phyloP scores from a whole-genome alignment of 2,329 filamentous ascomycete genomes.

The Paracamarosporium sp. region DNA sequence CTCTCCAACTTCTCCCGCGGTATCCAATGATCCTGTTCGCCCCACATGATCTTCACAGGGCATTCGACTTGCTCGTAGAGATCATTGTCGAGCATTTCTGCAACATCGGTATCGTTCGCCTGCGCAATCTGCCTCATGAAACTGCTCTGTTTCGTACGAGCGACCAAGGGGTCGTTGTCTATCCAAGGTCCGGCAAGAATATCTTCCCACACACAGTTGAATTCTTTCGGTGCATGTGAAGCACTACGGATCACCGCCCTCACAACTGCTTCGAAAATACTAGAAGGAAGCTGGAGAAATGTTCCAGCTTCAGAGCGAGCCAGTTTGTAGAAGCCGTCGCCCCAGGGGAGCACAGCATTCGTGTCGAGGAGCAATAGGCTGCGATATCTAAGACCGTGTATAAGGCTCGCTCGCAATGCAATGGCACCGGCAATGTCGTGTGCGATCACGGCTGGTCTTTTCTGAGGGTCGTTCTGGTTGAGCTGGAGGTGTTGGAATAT shows the following conservation, averaged over 20 bases:
- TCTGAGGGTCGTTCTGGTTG: neutral
- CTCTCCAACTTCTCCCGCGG: conserved; percentile 3
- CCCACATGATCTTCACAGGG: conserved; percentile 1
- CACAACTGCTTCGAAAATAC: conserved; percentile 1
- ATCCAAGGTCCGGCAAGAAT: conserved; percentile 2
- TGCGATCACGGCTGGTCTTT: neutral
- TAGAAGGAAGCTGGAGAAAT: conserved; percentile 1
- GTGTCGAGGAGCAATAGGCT: conserved; percentile 5
- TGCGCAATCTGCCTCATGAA: conserved; percentile 7
- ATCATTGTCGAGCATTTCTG: conserved; percentile 1
- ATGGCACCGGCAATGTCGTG: conserved; percentile 7
- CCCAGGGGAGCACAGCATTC: conserved; percentile 7
- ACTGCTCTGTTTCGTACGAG: neutral
- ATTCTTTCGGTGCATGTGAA: neutral
- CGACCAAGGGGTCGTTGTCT: neutral
- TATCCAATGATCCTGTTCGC: conserved; percentile 4
- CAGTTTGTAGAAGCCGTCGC: conserved; percentile 5
- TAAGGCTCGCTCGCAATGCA: neutral
- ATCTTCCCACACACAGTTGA: neutral
- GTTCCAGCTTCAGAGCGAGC: neutral
- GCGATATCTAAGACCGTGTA: neutral
- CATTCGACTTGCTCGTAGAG: neutral
- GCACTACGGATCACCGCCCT: conserved; percentile 6
- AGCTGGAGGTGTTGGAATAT: neutral
- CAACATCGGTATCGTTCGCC: conserved; percentile 2